Conservation (phyloP, 139 green algal species). For the Tetradesmus lagerheimii region DNA sequence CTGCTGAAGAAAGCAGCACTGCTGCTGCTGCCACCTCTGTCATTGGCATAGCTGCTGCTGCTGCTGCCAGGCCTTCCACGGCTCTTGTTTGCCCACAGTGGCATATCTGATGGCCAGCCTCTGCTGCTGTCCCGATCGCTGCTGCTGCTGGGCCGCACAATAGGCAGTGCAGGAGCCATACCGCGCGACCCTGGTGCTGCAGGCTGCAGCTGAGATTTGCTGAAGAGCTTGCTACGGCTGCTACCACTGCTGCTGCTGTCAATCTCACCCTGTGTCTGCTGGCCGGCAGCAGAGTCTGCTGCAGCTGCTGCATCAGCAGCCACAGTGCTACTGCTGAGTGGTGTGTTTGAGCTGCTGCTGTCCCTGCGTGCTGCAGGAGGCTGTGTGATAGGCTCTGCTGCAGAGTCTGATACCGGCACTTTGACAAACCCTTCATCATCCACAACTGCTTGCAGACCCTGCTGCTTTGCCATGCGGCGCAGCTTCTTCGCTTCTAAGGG, state of each 20-base stretch:
- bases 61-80: too few species aligned
- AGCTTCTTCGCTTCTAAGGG: not conserved
- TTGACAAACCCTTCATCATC: constrained; percentile 7
- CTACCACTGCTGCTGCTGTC: not conserved
- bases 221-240: not conserved
- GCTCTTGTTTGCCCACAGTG: not conserved
- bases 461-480: not conserved
- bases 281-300: not conserved
- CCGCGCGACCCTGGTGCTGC: not conserved
- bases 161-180: not conserved
- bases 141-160: constrained; percentile 28
- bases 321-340: too few species aligned
- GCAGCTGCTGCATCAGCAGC: not conserved
- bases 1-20: constrained; percentile 69
- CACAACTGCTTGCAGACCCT: constrained; percentile 3
- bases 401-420: not conserved
- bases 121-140: not conserved
- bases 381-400: not conserved
- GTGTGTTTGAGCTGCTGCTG: not conserved
- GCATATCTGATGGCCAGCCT: not conserved
- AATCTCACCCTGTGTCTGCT: not conserved
- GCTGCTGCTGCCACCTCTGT: not conserved
- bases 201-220: not conserved
- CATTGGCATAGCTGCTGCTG: not conserved
- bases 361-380: not conserved